These are phyloP conservation scores for Acacia confusa DNA, from an alignment of 306 rosid species.

Conservation along the genomic window DNA sequence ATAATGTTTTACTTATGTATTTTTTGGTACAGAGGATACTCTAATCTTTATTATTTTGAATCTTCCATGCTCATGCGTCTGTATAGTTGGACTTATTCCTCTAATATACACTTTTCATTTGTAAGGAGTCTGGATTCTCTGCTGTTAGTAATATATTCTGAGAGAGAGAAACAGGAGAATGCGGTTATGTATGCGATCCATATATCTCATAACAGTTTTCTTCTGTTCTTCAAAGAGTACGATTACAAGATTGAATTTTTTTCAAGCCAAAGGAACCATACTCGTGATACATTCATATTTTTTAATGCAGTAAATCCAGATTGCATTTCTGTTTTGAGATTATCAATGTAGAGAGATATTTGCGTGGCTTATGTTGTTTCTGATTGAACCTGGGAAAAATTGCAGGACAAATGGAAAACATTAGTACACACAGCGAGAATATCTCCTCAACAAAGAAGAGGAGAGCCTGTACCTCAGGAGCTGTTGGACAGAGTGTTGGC, in stretches of 20 bases:
- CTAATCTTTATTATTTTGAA: background rate
- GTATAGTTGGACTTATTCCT: background rate
- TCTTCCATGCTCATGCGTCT: background rate
- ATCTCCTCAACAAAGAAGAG: conserved; percentile 92
- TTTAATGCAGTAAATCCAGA: background rate
- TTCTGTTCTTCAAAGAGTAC: background rate
- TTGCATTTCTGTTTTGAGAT: background rate
- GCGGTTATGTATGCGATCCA: background rate
- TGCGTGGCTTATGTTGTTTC: background rate
- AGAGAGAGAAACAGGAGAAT: background rate
- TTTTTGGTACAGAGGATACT: background rate
- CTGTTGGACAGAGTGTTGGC: conserved; percentile 83
- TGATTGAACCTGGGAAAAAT: background rate
- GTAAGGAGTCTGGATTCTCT: background rate
- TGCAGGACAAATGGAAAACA: conserved; percentile 96
- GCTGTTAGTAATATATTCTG: background rate
- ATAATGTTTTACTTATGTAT: background rate
- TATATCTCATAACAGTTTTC: background rate
- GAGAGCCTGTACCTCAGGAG: conserved; percentile 89
- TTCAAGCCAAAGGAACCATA: background rate
- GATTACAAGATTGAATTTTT: too few relatives aligned
- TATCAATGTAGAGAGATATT: background rate
- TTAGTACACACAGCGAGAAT: conserved; percentile 91
- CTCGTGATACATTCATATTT: background rate
- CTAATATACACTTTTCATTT: background rate